A percentile compares a stretch with the other conserved stretches of the same genome.
Evolutionary conservation across 1,139 yeast species (phyloP).

Genomic region (Geotrichum carabidarum): DNA sequence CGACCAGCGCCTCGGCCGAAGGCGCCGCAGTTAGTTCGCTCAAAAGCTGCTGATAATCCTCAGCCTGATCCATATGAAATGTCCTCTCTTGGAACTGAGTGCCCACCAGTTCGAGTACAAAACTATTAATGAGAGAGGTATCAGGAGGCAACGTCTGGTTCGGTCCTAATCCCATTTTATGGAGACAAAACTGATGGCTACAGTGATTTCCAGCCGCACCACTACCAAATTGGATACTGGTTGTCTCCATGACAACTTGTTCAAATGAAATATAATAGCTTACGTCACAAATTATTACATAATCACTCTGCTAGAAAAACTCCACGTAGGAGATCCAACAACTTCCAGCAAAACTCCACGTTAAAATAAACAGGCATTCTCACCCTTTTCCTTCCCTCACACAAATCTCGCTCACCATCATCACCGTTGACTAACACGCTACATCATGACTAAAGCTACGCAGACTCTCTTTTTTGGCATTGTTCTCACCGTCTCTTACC

Average conservation of each 20-base stretch:
- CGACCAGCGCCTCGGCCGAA: not conserved
- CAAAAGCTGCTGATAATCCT: not conserved
- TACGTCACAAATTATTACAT: no score
- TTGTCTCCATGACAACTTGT: slow-evolving; percentile 7
- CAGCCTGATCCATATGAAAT: not conserved
- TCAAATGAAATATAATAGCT: not conserved
- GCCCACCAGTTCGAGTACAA: no score
- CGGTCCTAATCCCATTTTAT: no score
- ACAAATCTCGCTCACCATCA: not conserved
- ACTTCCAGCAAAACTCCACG: not conserved
- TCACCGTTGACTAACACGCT: not conserved
- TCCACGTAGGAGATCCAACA: slow-evolving; percentile 5
- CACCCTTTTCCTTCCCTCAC: not conserved
- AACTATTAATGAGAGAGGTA: no score
- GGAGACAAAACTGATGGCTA: no score
- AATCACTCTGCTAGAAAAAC: not conserved
- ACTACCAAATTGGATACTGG: not conserved
- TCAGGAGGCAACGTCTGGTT: no score
- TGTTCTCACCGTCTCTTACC: slow-evolving; percentile 46
- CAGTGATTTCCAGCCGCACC: not conserved
- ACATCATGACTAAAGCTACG: slow-evolving; percentile 62
- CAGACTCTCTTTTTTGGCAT: slow-evolving; percentile 51
- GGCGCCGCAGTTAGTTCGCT: not conserved
- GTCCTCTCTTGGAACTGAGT: not conserved
- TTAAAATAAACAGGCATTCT: not conserved